Percentiles rank a stretch among this genome's conserved stretches.
These are phyloP conservation scores for Pyrrhoderma lamaoense DNA, from an alignment of 1,284 basidiomycete genomes.

Conservation along the genomic window DNA sequence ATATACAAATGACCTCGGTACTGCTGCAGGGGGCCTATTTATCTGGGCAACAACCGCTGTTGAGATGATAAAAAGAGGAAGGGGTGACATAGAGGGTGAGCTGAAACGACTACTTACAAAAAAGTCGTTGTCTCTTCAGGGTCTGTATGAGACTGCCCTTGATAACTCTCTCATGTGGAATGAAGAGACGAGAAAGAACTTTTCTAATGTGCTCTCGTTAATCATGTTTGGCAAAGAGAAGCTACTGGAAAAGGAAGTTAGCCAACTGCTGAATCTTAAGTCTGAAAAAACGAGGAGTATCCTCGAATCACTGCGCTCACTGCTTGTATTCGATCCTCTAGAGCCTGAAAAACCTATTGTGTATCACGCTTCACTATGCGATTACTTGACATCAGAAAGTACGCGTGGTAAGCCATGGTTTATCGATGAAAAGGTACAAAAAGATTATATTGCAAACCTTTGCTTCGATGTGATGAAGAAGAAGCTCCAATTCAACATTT, in stretches of 20 bases:
- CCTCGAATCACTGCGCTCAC: background rate
- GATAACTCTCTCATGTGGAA: background rate
- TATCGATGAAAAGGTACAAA: too few relatives aligned
- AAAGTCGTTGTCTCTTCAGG: background rate
- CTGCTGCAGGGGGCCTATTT: conserved; percentile 23
- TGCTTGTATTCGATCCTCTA: background rate
- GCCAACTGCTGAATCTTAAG: background rate
- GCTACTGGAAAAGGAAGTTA: background rate
- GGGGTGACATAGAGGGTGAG: too few relatives aligned
- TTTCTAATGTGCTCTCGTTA: background rate
- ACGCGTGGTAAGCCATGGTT: too few relatives aligned
- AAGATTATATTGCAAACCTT: conserved; percentile 20
- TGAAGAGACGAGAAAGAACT: background rate
- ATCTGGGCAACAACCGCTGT: conserved; percentile 27
- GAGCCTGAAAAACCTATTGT: background rate
- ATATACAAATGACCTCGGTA: too few relatives aligned
- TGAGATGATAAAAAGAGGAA: conserved; percentile 10
- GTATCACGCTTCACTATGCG: background rate
- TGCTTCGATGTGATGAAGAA: conserved; percentile 16
- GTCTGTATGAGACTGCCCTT: background rate
- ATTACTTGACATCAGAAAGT: background rate
- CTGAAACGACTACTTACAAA: background rate
- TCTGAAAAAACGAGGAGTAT: background rate
- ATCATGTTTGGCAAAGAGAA: background rate
- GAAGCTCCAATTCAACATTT: conserved; percentile 20